These are phyloP conservation scores for Heracleum sosnowskyi DNA, from an alignment of 129 eudicot species.

Conservation along the genomic window DNA sequence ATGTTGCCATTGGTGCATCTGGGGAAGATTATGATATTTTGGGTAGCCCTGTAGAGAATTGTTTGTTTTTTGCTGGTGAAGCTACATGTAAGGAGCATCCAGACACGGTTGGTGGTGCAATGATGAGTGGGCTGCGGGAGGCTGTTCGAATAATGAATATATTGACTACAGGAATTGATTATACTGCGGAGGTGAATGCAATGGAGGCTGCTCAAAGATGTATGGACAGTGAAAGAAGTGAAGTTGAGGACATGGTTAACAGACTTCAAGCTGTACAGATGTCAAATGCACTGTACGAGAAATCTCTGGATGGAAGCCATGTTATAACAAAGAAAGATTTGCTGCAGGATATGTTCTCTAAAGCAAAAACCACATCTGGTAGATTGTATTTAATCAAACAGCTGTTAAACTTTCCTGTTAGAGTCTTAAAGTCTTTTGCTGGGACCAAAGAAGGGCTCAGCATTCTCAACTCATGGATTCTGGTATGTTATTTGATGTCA, in stretches of 20 bases:
- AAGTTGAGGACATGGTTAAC: conserved; percentile 69
- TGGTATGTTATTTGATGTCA: conserved; percentile 37
- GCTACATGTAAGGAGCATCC: conserved; percentile 99
- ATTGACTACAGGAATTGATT: conserved; percentile 68
- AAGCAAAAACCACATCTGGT: conserved; percentile 81
- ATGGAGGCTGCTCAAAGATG: conserved; percentile 82
- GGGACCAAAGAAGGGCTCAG: conserved; percentile 84
- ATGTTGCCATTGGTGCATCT: conserved; percentile 92
- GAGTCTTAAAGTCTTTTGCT: conserved; percentile 72
- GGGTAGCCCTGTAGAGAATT: conserved; percentile 78
- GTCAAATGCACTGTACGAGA: conserved; percentile 36
- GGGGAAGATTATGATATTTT: conserved; percentile 93
- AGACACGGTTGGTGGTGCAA: conserved; percentile 99
- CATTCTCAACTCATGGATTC: conserved; percentile 86
- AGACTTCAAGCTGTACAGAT: conserved; percentile 65
- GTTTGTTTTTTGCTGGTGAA: conserved; percentile 97
- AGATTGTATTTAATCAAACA: conserved; percentile 81
- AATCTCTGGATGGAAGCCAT: conserved; percentile 36
- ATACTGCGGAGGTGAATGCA: conserved; percentile 80
- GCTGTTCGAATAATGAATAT: conserved; percentile 89
- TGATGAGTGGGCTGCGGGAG: conserved; percentile 97
- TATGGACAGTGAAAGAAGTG: conserved; percentile 60
- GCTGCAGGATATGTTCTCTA: conserved; percentile 67
- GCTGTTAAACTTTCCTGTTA: conserved; percentile 70
- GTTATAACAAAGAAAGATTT: conserved; percentile 34